Conservation (phyloP, 1,284 basidiomycete genomes). For the Melampsora larici-populina region DNA sequence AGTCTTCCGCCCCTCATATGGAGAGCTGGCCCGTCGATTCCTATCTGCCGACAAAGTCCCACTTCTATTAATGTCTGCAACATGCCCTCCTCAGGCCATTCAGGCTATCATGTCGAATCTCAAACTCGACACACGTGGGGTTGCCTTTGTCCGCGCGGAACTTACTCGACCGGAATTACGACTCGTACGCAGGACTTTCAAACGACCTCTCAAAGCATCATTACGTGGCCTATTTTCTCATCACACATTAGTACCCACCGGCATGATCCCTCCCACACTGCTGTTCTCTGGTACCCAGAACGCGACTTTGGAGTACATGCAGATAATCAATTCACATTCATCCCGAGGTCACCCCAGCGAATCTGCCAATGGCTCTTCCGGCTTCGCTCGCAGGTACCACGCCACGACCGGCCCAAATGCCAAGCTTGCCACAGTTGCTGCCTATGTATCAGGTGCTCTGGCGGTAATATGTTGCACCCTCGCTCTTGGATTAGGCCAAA, state of each 20-base stretch:
- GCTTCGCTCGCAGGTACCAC: neutral
- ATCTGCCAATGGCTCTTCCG: no score
- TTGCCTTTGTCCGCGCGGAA: neutral
- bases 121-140: neutral
- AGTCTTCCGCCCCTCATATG: neutral
- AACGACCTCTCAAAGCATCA: no score
- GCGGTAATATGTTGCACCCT: neutral
- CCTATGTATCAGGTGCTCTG: neutral
- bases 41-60: neutral
- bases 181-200: no score
- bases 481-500: no score
- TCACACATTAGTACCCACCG: neutral
- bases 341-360: no score
- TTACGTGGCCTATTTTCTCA: no score
- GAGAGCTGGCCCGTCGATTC: neutral
- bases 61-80: no score
- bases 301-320: neutral
- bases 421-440: no score
- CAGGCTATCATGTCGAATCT: no score
- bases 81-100: no score
- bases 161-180: neutral
- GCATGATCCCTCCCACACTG: neutral
- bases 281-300: neutral
- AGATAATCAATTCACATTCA: no score
- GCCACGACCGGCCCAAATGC: neutral